Evolutionary conservation across 73 alveolate species (phyloP), one percentile per base, ranked within the genome.

Genomic region (Effrenium voratum): DNA sequence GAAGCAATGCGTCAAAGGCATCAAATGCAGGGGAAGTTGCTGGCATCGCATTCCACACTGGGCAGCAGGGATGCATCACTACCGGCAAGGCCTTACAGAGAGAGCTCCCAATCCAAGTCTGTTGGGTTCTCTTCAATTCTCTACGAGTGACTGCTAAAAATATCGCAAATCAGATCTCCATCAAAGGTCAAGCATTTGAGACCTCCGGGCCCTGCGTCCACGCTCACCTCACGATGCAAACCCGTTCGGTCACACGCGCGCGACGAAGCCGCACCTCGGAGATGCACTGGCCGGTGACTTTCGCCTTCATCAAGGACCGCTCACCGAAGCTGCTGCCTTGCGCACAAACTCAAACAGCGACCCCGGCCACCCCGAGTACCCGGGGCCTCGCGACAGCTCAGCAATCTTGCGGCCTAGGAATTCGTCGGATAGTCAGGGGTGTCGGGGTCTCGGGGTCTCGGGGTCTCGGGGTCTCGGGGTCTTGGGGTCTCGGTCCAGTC

Each of bases 131-230:
- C 68, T 15, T 15, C 30, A 16, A 40, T 28, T 22, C 52, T 13
- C 16, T 10, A 49, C 95, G 32, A 87, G 84, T 13, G 46, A 28
- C 95, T 87, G 82, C 68, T 59, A 83, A 87, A 87, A 41, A 87
- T 63, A 28, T 87, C 95, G 84, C 68, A 87, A 34, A 87, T 87
- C 36, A 87, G 66, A 63, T 87, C 95, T 12, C 95, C 95, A 16
- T 87, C 95, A 46, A 87, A 87, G n/a, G 95, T 87, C 50, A 87
- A 63, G 41, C 95, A 87, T 12, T 82, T 60, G 16, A 87, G 43
- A 26, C 95, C 95, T 26, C n/a, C 68, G 26, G 95, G 84, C 19
- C 95, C 95, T 1, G 95, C 95, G 44, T 87, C 95, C 49, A 87
- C 95, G 43, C n/a, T 87, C 70, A 87, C 95, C 95, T 87, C 32